Conservation (phyloP, 306 rosid genomes). For the Elaeagnus macrophylla region DNA sequence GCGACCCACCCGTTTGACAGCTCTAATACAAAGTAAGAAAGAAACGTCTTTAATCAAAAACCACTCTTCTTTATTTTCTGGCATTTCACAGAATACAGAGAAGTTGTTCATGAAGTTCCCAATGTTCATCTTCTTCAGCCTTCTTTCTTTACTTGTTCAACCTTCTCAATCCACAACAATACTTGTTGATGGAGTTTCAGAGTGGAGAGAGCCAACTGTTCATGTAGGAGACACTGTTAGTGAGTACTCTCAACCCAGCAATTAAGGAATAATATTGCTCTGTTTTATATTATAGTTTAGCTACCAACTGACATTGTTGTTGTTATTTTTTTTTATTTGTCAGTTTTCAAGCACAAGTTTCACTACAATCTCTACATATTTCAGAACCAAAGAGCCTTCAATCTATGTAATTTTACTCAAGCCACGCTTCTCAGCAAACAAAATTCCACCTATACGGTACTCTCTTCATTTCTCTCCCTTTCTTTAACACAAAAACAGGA, state of each 20-base stretch:
- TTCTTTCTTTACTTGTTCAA: conserved; percentile 32
- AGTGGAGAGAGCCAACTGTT: conserved; percentile 71
- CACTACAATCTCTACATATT: conserved; percentile 79
- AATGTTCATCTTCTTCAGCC: conserved; percentile 26
- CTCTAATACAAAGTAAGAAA: too few species aligned
- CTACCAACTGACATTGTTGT: too few species aligned
- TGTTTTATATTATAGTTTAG: too few species aligned
- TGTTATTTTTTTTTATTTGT: conserved; percentile 4
- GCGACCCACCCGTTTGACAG: too few species aligned
- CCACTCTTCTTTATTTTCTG: too few species aligned
- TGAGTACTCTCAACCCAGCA: conserved; percentile 24
- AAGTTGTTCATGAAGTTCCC: conserved; percentile 36
- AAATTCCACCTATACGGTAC: conserved; percentile 49
- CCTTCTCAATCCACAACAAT: conserved; percentile 46
- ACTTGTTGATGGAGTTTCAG: conserved; percentile 68
- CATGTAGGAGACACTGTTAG: conserved; percentile 78
- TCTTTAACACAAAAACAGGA: not conserved
- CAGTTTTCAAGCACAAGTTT: conserved; percentile 75
- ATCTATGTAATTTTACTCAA: conserved; percentile 62
- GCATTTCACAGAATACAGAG: not conserved
- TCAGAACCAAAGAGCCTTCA: conserved; percentile 67
- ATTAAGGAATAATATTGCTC: not conserved
- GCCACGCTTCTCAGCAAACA: conserved; percentile 69
- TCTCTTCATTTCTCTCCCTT: not conserved
- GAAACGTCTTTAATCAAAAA: too few species aligned